These are phyloP conservation scores for Lactarius akahatsu DNA, from an alignment of 768 basidiomycete species.

Conservation along the genomic window DNA sequence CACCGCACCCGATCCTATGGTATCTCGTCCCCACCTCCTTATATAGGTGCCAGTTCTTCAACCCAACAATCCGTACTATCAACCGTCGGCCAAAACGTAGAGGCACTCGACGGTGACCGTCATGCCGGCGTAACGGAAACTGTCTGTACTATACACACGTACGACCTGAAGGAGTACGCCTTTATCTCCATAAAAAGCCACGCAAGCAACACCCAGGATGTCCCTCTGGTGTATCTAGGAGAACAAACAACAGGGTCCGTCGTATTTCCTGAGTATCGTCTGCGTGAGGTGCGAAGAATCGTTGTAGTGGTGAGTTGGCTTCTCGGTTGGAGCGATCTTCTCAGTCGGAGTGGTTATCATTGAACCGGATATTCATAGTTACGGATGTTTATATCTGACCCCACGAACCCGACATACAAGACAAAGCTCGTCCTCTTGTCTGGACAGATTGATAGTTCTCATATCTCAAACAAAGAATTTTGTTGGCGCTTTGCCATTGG, in stretches of 20 bases:
- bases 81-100: neutral
- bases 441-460: constrained; percentile 4
- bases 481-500: constrained; percentile 19
- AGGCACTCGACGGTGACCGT: neutral
- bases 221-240: constrained; percentile 14
- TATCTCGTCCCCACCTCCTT: neutral
- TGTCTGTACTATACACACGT: neutral
- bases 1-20: neutral
- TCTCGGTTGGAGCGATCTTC: too few relatives aligned
- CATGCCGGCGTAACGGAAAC: neutral
- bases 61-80: neutral
- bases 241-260: constrained; percentile 19
- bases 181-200: constrained; percentile 11
- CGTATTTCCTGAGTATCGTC: constrained; percentile 1
- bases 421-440: constrained; percentile 9
- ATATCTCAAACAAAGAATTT: neutral
- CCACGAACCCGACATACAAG: neutral
- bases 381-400: constrained; percentile 8
- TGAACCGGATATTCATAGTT: constrained; percentile 5
- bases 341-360: neutral
- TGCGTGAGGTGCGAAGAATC: constrained; percentile 13
- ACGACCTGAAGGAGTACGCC: constrained; percentile 12
- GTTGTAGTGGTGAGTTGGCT: constrained; percentile 19
- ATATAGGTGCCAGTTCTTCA: neutral
- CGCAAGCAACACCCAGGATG: neutral